Evolutionary conservation across 1,139 yeast genomes (phyloP).

Genomic region (Magnusiomyces sp.): DNA sequence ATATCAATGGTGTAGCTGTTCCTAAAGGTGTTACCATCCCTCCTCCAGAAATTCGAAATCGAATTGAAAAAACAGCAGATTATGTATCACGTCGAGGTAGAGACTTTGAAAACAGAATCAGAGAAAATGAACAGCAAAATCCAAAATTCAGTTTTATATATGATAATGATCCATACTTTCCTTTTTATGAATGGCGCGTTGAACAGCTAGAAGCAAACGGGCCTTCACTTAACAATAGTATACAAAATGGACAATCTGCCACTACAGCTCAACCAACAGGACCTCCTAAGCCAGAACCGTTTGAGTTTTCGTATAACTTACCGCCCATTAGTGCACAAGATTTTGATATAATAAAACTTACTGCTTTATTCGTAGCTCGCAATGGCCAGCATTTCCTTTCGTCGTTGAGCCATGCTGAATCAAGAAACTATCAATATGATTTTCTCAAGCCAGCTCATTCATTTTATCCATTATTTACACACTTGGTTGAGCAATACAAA

Average conservation of each 20-base stretch:
- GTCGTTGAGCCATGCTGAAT: slow-evolving; percentile 35
- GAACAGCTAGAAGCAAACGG: slow-evolving; percentile 25
- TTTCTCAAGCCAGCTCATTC: slow-evolving; percentile 60
- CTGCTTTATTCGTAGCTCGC: slow-evolving; percentile 59
- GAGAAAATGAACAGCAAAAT: slow-evolving; percentile 38
- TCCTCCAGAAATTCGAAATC: slow-evolving; percentile 44
- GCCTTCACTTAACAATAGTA: slow-evolving; percentile 10
- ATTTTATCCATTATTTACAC: slow-evolving; percentile 44
- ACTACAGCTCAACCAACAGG: slow-evolving; percentile 14
- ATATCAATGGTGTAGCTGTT: slow-evolving; percentile 15
- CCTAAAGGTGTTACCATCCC: slow-evolving; percentile 46
- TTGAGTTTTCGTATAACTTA: slow-evolving; percentile 41
- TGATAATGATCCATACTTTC: slow-evolving; percentile 46
- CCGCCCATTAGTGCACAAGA: slow-evolving; percentile 59
- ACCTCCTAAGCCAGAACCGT: slow-evolving; percentile 33
- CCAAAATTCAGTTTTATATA: slow-evolving; percentile 57
- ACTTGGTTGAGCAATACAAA: slow-evolving; percentile 51
- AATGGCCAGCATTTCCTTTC: slow-evolving; percentile 44
- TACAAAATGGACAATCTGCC: not conserved
- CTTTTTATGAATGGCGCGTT: slow-evolving; percentile 44
- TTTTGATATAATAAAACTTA: slow-evolving; percentile 56
- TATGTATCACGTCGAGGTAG: slow-evolving; percentile 64
- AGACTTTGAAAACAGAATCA: slow-evolving; percentile 54
- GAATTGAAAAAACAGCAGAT: slow-evolving; percentile 64
- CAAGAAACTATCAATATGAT: slow-evolving; percentile 52